These are phyloP conservation scores for Phoma sp. DNA, from an alignment of 2,329 filamentous ascomycete genomes.

Conservation along the genomic window DNA sequence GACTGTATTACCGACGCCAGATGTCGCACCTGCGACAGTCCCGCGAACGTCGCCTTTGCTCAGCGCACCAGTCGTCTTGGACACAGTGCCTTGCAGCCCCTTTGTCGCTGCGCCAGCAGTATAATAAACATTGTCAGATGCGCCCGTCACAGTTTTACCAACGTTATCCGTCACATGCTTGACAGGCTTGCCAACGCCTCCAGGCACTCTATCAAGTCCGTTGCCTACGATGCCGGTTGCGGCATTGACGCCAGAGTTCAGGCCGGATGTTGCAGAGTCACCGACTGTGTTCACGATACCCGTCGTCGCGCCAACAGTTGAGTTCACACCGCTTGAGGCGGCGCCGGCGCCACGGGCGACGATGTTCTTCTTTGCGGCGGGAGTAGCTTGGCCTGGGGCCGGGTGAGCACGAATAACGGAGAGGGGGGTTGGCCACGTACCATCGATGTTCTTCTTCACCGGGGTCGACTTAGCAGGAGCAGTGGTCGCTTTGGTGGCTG, in stretches of 20 bases:
- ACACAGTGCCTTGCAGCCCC: conserved; percentile 53
- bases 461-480: conserved; percentile 27
- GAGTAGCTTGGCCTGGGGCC: conserved; percentile 30
- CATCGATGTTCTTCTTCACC: conserved; percentile 29
- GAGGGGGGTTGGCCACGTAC: conserved; percentile 40
- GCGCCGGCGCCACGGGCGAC: conserved; percentile 45
- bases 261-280: conserved; percentile 47
- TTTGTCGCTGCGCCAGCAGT: conserved; percentile 51
- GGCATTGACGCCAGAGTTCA: conserved; percentile 48
- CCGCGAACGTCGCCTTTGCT: conserved; percentile 53
- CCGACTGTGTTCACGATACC: conserved; percentile 46
- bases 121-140: conserved; percentile 51
- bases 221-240: conserved; percentile 50
- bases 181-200: conserved; percentile 46
- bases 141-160: conserved; percentile 53
- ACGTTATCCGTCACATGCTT: conserved; percentile 51
- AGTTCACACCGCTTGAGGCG: conserved; percentile 47
- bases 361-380: conserved; percentile 40
- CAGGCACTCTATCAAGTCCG: conserved; percentile 44
- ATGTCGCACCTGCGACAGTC: conserved; percentile 47
- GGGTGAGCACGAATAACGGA: conserved; percentile 36
- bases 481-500: conserved; percentile 14
- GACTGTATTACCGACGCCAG: conserved; percentile 49
- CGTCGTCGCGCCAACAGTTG: conserved; percentile 46
- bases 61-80: conserved; percentile 54